Base-by-base conservation (phyloP, 352 stramenopile genomes). In the Detonula confervacea region DNA sequence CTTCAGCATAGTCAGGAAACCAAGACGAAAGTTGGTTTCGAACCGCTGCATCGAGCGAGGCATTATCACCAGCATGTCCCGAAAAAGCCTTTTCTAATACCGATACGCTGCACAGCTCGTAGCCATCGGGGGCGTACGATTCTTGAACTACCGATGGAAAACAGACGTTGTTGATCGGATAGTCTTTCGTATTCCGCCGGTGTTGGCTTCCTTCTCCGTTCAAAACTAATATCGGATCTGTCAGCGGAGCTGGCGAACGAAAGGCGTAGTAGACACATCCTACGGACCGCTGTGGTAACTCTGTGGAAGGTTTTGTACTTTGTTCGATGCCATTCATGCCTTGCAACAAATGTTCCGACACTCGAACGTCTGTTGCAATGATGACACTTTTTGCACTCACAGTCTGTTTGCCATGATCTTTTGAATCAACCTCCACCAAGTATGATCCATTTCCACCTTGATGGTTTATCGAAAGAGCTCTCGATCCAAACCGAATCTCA, bases 221-320 rank as follows among this genome's bases (percentile, higher is more conserved):
- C 22, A 95, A 54, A 52, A 95, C 85, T 16, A 95, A 62, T 66
- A 95, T 91, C 22, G 91, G 90, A 46, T 95, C 91, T 46, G 73
- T 61, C 2, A 96, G 79, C 18, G 91, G 92, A 25, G 90, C 68
- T 22, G 75, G 73, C n/a, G 86, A 89, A 39, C 83, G 69, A 39
- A 96, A 87, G 18, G 69, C 73, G 71, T 95, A 96, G 72, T 96
- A 96, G 25, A 96, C 51, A 74, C 91, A 95, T 3, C 84, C 87
- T 0, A 93, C 84, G 16, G 67, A 82, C 9, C 79, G 79, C 77
- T 92, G 86, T 2, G 77, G 67, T 22, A 88, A 73, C 51, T 72
- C 49, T 37, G 77, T 66, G 25, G 78, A 20, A 14, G 61, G 9
- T 24, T 86, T 66, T 0, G 84, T 25, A 8, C 44, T 72, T 69